Conservation (phyloP, 257 asterid species). For the Solanum raphanifolium region DNA sequence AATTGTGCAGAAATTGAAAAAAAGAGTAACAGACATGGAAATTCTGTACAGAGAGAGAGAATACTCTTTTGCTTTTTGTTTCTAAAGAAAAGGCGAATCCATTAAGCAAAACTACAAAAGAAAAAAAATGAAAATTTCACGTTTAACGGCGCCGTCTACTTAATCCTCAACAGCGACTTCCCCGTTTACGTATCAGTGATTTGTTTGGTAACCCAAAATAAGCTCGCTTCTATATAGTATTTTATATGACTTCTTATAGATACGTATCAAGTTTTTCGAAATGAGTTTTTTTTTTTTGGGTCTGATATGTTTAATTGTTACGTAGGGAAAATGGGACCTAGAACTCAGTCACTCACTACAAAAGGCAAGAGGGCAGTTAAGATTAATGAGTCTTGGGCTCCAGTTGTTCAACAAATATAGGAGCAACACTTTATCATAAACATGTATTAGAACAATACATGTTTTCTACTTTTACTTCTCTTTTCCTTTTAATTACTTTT, state of each 20-base stretch:
- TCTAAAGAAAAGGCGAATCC: background rate
- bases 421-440: background rate
- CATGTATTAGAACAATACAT: background rate
- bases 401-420: background rate
- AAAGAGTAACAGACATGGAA: background rate
- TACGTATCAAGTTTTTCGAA: background rate
- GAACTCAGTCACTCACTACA: background rate
- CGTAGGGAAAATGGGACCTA: background rate
- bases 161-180: background rate
- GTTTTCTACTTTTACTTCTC: background rate
- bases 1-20: background rate
- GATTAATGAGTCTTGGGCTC: background rate
- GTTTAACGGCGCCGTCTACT: background rate
- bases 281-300: background rate
- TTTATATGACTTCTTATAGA: background rate
- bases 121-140: background rate
- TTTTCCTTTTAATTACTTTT: background rate
- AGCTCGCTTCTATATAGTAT: too few species aligned
- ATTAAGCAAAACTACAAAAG: background rate
- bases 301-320: background rate
- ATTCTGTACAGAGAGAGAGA: background rate
- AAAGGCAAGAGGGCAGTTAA: background rate
- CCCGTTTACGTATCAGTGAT: background rate
- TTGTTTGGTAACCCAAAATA: background rate
- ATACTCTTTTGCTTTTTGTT: background rate